These are phyloP conservation scores for Aurifilum marmelostoma DNA, from an alignment of 2,329 filamentous ascomycete species.

Conservation along the genomic window DNA sequence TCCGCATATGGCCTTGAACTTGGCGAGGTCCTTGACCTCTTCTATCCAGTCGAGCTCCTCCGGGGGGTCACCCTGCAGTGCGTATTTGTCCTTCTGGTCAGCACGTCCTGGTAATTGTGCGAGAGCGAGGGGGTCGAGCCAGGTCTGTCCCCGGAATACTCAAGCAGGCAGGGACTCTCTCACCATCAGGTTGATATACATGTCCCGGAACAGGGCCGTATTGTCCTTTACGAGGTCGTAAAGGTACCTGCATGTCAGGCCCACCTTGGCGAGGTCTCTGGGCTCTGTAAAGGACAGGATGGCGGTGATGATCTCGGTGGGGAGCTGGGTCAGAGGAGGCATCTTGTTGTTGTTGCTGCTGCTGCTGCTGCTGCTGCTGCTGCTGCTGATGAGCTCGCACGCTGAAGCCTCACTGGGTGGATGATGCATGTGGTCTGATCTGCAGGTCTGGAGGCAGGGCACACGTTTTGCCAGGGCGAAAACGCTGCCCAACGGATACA, in stretches of 20 bases:
- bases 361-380: too few species aligned
- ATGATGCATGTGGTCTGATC: neutral
- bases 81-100: neutral
- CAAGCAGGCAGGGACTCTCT: constrained; percentile 29
- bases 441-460: neutral
- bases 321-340: constrained; percentile 48
- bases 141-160: neutral
- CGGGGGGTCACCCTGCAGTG: constrained; percentile 19
- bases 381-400: neutral
- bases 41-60: constrained; percentile 31
- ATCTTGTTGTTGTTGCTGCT: constrained; percentile 35
- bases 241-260: constrained; percentile 56
- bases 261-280: constrained; percentile 57
- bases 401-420: neutral
- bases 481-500: neutral
- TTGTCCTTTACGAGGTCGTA: constrained; percentile 61
- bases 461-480: neutral
- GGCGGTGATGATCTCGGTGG: constrained; percentile 65
- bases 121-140: neutral
- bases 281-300: constrained; percentile 62
- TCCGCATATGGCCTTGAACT: constrained; percentile 48
- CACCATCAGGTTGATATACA: constrained; percentile 64
- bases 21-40: constrained; percentile 49
- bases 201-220: constrained; percentile 59
- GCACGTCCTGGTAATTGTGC: neutral